These are phyloP conservation scores for Papiliotrema nemorosa DNA, from an alignment of 1,284 basidiomycete species.

Conservation along the genomic window DNA sequence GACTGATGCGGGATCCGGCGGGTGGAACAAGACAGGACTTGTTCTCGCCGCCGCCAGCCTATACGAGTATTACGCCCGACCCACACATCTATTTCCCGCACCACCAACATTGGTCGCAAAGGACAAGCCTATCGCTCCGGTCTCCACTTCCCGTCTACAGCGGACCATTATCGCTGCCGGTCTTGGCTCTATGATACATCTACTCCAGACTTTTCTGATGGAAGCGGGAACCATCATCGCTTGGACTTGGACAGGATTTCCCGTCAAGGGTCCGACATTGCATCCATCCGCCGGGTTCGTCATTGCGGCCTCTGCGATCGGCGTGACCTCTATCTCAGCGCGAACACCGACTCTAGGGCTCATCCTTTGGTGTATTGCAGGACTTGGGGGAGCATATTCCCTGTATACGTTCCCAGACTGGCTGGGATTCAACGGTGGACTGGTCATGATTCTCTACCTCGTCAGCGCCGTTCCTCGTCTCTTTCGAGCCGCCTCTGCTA, in stretches of 20 bases:
- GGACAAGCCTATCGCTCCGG: slow-evolving; percentile 5
- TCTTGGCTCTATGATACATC: slow-evolving; percentile 70
- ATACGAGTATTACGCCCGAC: slow-evolving; percentile 39
- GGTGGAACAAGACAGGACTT: slow-evolving; percentile 68
- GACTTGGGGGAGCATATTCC: slow-evolving; percentile 53
- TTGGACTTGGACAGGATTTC: slow-evolving; percentile 90
- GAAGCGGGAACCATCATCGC: slow-evolving; percentile 81
- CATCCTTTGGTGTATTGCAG: neutral
- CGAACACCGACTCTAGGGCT: neutral
- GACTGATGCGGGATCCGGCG: slow-evolving; percentile 63
- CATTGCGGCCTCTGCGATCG: slow-evolving; percentile 62
- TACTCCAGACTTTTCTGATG: slow-evolving; percentile 70
- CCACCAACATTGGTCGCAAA: slow-evolving; percentile 17
- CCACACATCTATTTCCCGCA: slow-evolving; percentile 33
- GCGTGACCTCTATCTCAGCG: slow-evolving; percentile 1
- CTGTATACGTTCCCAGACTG: slow-evolving; percentile 67
- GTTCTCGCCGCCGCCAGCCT: slow-evolving; percentile 41
- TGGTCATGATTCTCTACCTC: slow-evolving; percentile 65
- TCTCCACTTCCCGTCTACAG: slow-evolving; percentile 10
- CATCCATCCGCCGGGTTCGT: slow-evolving; percentile 69
- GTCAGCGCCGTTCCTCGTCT: slow-evolving; percentile 63
- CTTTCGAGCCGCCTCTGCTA: slow-evolving; percentile 50
- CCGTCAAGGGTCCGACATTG: slow-evolving; percentile 68
- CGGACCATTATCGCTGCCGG: slow-evolving; percentile 50
- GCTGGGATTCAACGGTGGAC: slow-evolving; percentile 68